phyloP scores from a whole-genome alignment of 73 alveolate genomes.

The Blepharisma japonicum region DNA sequence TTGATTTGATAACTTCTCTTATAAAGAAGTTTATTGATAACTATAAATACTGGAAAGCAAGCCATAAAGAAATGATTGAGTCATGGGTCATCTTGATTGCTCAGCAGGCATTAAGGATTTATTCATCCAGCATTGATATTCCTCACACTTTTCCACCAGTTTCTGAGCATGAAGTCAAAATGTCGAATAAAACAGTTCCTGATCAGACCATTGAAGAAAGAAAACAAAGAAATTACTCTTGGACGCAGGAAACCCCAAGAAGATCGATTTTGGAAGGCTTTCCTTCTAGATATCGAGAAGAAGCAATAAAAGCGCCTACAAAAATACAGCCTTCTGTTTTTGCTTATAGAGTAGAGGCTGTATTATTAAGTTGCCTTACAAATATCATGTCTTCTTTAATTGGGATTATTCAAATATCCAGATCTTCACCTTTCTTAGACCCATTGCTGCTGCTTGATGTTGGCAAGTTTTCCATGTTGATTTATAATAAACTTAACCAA shows the following conservation, averaged over 20 bases:
- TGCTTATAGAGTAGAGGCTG: not conserved
- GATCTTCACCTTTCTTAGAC: not conserved
- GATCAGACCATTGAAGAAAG: not conserved
- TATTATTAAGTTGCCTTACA: not conserved
- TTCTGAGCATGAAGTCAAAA: conserved; percentile 10
- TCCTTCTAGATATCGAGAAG: not conserved
- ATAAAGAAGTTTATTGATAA: not conserved
- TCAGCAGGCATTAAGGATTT: not conserved
- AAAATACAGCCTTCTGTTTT: not conserved
- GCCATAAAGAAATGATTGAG: not conserved
- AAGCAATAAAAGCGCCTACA: not conserved
- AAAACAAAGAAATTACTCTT: not conserved
- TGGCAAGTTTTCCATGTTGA: not conserved
- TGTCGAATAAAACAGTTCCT: not conserved
- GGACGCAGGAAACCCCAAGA: no score
- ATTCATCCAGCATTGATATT: not conserved
- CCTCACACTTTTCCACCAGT: conserved; percentile 16
- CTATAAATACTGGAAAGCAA: not conserved
- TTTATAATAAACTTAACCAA: not conserved
- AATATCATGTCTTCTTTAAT: not conserved
- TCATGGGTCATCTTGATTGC: not conserved
- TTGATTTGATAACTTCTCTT: not conserved
- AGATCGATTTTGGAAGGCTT: not conserved
- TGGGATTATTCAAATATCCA: not conserved
- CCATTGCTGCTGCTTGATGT: not conserved